These are phyloP conservation scores for Yamagishiella unicocca DNA, from an alignment of 139 green algal species.

Conservation along the genomic window DNA sequence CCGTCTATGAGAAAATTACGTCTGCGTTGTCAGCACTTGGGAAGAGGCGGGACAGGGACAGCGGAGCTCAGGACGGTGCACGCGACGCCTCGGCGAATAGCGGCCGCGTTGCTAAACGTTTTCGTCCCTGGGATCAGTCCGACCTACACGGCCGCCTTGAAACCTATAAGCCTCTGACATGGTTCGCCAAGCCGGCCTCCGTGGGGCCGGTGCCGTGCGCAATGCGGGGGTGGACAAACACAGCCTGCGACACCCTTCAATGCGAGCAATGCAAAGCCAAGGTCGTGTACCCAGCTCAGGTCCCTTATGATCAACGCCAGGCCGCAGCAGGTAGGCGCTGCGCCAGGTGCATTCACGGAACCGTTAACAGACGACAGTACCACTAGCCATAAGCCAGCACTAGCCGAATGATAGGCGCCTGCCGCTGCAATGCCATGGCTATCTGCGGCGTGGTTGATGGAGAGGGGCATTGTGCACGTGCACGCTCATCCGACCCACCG, in stretches of 20 bases:
- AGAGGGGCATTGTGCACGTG: too few relatives aligned
- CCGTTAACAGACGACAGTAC: too few relatives aligned
- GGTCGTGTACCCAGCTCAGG: slow-evolving; percentile 67
- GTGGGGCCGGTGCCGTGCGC: slow-evolving; percentile 76
- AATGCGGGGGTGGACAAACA: slow-evolving; percentile 72
- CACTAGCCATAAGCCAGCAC: too few relatives aligned
- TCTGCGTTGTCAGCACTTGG: slow-evolving; percentile 34
- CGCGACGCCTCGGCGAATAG: background rate
- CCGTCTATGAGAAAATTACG: slow-evolving; percentile 39
- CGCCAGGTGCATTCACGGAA: too few relatives aligned
- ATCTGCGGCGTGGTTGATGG: too few relatives aligned
- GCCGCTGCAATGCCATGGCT: too few relatives aligned
- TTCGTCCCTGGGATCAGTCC: slow-evolving; percentile 70
- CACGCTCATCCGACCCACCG: too few relatives aligned
- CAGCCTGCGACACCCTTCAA: slow-evolving; percentile 64
- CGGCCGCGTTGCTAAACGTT: background rate
- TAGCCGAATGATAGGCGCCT: too few relatives aligned
- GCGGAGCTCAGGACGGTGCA: background rate
- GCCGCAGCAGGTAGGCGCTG: slow-evolving; percentile 38
- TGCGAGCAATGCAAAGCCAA: slow-evolving; percentile 73
- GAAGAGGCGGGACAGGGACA: slow-evolving; percentile 30
- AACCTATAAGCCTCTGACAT: slow-evolving; percentile 78
- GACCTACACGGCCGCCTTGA: slow-evolving; percentile 77
- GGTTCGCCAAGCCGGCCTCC: slow-evolving; percentile 79
- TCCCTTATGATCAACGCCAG: slow-evolving; percentile 42